Conservation (phyloP, 2,329 filamentous ascomycete genomes). For the Verticillium isaacii region DNA sequence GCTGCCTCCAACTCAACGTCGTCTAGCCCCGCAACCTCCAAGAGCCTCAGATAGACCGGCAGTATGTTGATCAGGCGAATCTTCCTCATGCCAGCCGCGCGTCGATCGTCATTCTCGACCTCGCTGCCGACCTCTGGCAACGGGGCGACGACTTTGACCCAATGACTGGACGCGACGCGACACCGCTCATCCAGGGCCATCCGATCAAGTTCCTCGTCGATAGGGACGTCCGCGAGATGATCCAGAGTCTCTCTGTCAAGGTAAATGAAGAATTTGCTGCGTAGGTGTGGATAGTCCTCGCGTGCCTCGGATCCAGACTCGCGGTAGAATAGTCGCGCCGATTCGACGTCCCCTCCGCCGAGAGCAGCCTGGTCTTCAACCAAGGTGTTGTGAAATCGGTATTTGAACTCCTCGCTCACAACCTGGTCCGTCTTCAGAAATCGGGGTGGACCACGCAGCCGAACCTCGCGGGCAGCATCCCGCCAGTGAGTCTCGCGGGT, state of each 20-base stretch:
- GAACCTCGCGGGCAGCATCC: background rate
- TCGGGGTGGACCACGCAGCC: background rate
- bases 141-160: constrained; percentile 3
- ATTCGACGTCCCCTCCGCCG: background rate
- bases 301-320: background rate
- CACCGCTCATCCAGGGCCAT: constrained; percentile 1
- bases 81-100: background rate
- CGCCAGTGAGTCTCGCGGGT: background rate
- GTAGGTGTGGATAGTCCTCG: background rate
- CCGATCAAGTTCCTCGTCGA: constrained; percentile 3
- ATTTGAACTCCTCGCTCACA: constrained; percentile 4
- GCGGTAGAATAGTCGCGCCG: constrained; percentile 2
- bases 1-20: background rate
- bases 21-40: background rate
- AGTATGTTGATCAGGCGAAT: background rate
- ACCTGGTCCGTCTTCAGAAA: constrained; percentile 4
- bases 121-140: too few relatives aligned
- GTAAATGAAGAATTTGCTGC: constrained; percentile 2
- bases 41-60: background rate
- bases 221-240: constrained; percentile 1
- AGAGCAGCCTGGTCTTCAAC: constrained; percentile 3
- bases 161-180: constrained; percentile 1
- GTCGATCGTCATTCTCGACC: background rate
- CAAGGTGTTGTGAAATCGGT: constrained; percentile 5
- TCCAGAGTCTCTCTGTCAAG: constrained; percentile 5